These are phyloP conservation scores for Diatrype stigma DNA, from an alignment of 2,329 filamentous ascomycete genomes.

Conservation along the genomic window DNA sequence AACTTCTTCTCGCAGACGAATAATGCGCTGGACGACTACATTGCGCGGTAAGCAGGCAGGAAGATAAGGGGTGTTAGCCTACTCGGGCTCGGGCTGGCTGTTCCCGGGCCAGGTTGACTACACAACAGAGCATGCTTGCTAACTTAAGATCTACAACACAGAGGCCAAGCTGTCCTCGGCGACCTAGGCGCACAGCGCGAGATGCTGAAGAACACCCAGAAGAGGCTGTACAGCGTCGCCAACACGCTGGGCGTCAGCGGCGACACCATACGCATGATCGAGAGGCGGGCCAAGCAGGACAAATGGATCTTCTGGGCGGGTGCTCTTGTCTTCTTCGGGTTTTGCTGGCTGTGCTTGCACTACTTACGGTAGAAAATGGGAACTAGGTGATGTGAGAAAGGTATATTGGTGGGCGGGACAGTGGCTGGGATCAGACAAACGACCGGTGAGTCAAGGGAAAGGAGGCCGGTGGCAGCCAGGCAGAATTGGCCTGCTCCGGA, in stretches of 20 bases:
- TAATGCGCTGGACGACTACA: slow-evolving; percentile 84
- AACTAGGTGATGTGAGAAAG: slow-evolving; percentile 4
- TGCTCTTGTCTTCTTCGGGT: slow-evolving; percentile 79
- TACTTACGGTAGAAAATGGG: slow-evolving; percentile 60
- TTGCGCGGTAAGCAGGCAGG: slow-evolving; percentile 55
- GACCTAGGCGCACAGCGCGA: slow-evolving; percentile 88
- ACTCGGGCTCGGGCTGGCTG: no score
- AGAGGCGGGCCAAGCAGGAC: slow-evolving; percentile 85
- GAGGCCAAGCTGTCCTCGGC: slow-evolving; percentile 79
- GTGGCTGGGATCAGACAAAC: no score
- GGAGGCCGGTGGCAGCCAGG: background rate
- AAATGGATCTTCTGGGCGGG: slow-evolving; percentile 97
- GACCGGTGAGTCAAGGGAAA: slow-evolving; percentile 2
- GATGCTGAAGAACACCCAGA: slow-evolving; percentile 92
- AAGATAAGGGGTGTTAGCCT: no score
- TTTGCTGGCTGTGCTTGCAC: slow-evolving; percentile 88
- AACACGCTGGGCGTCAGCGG: slow-evolving; percentile 92
- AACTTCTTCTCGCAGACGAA: slow-evolving; percentile 81
- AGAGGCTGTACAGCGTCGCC: slow-evolving; percentile 83
- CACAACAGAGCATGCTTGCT: background rate
- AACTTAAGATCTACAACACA: background rate
- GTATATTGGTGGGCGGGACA: background rate
- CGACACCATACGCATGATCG: slow-evolving; percentile 96
- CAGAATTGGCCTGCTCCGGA: slow-evolving; percentile 9
- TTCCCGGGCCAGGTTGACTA: no score